Conservation (phyloP, 169 alveolate species). For the Cryptosporidium canis region DNA sequence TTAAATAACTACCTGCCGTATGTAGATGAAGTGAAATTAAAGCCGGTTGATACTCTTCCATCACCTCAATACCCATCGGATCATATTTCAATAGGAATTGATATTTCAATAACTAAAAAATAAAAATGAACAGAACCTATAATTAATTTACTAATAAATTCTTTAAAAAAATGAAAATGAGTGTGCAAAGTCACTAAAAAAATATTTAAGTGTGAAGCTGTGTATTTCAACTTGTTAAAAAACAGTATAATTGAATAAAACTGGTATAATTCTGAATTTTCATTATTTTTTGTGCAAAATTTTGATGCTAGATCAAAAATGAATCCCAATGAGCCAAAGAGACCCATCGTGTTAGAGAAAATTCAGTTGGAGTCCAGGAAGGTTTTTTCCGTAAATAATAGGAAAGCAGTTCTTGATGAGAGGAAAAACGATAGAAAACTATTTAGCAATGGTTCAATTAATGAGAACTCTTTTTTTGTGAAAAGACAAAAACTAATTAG, state of each 20-base stretch:
- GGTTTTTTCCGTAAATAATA: constrained; percentile 40
- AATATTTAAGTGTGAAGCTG: background rate
- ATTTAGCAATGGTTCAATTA: background rate
- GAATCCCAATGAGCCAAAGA: background rate
- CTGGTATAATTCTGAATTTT: background rate
- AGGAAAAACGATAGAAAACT: constrained; percentile 31
- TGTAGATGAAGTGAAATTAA: background rate
- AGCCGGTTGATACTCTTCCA: constrained; percentile 33
- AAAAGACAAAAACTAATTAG: constrained; percentile 17
- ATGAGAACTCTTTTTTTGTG: constrained; percentile 31
- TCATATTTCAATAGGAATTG: constrained; percentile 62
- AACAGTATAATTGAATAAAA: too few relatives aligned
- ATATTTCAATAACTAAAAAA: constrained; percentile 29
- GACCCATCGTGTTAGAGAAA: constrained; percentile 55
- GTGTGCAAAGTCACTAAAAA: constrained; percentile 8
- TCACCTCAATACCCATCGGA: constrained; percentile 61
- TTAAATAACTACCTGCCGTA: constrained; percentile 22
- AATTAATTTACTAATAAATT: background rate
- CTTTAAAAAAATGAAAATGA: background rate
- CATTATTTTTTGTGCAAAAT: background rate
- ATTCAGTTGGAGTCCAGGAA: constrained; percentile 52
- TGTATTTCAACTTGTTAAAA: background rate
- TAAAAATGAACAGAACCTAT: background rate
- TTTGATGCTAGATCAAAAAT: background rate
- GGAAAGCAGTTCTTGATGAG: constrained; percentile 35